phyloP scores from a whole-genome alignment of 768 basidiomycete species.

The Termitomyces titanicus region DNA sequence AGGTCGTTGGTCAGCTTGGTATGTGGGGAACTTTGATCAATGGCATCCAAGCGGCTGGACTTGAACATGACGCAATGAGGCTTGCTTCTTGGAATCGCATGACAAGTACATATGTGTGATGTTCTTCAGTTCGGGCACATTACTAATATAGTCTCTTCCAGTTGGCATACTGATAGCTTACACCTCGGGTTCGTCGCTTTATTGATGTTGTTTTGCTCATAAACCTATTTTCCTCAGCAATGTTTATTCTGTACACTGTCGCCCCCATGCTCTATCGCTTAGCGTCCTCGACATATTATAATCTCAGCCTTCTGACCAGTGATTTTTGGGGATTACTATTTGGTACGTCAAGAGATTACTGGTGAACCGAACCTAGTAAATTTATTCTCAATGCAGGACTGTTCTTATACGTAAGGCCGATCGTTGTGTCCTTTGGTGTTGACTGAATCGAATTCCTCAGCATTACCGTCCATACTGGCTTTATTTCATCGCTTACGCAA shows the following conservation, averaged over 20 bases:
- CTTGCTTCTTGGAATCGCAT: conserved; percentile 68
- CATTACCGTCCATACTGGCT: conserved; percentile 85
- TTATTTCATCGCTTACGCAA: conserved; percentile 76
- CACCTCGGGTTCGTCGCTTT: conserved; percentile 28
- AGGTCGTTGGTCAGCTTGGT: conserved; percentile 83
- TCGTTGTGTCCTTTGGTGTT: neutral
- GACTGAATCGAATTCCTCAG: conserved; percentile 30
- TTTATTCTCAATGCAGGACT: conserved; percentile 29
- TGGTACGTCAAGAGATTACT: conserved; percentile 32
- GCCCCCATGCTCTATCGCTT: conserved; percentile 84
- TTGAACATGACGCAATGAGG: conserved; percentile 69
- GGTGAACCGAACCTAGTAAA: neutral
- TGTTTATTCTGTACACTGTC: conserved; percentile 83
- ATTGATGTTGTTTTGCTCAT: neutral
- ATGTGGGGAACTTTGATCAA: conserved; percentile 83
- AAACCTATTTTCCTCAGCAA: conserved; percentile 39
- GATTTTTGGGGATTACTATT: conserved; percentile 88
- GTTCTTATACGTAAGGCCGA: conserved; percentile 42
- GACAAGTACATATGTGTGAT: conserved; percentile 47
- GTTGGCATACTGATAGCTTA: conserved; percentile 44
- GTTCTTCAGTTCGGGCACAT: conserved; percentile 3
- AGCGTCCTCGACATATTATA: conserved; percentile 84
- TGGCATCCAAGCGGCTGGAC: conserved; percentile 68
- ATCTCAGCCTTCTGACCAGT: conserved; percentile 80
- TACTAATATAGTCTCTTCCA: conserved; percentile 11